Evolutionary conservation across 108 stramenopile genomes (phyloP).

Genomic region (Cyclostephanos invisitatus): DNA sequence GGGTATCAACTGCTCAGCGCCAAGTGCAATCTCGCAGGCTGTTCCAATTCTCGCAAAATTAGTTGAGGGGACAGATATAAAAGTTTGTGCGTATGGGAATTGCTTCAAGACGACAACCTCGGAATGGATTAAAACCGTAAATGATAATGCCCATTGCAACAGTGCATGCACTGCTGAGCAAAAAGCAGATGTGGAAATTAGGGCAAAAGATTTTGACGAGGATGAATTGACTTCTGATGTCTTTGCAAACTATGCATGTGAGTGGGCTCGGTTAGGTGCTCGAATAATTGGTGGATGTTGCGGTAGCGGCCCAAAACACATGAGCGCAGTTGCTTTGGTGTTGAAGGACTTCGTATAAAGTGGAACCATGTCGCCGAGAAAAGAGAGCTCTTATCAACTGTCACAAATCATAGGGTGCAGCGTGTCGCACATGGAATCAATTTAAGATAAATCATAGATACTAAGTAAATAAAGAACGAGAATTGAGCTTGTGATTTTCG

Average conservation of each 20-base stretch:
- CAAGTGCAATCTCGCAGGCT: conserved; percentile 39
- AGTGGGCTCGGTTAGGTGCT: conserved; percentile 35
- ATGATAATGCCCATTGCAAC: conserved; percentile 3
- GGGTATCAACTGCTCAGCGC: conserved; percentile 51
- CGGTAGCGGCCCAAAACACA: conserved; percentile 39
- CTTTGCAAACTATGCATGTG: conserved; percentile 28
- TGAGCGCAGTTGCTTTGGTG: conserved; percentile 27
- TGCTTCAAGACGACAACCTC: conserved; percentile 50
- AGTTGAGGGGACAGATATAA: conserved; percentile 13
- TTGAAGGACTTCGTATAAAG: neutral
- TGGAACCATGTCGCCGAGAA: too few species aligned
- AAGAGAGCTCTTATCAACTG: too few species aligned
- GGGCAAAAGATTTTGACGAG: conserved; percentile 33
- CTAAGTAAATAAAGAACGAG: too few species aligned
- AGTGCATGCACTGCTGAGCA: neutral
- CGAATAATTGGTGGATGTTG: conserved; percentile 47
- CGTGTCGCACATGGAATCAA: too few species aligned
- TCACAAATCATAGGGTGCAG: too few species aligned
- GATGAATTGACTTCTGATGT: conserved; percentile 26
- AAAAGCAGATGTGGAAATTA: conserved; percentile 1
- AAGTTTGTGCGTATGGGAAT: conserved; percentile 43
- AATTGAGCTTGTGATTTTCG: too few species aligned
- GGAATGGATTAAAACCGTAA: conserved; percentile 42
- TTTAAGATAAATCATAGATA: too few species aligned
- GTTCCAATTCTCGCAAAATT: conserved; percentile 14